Evolutionary conservation across 805 yeast genomes (phyloP), one percentile per base, ranked within the genome.

Genomic region (Saccharomycopsis synnaedendra): DNA sequence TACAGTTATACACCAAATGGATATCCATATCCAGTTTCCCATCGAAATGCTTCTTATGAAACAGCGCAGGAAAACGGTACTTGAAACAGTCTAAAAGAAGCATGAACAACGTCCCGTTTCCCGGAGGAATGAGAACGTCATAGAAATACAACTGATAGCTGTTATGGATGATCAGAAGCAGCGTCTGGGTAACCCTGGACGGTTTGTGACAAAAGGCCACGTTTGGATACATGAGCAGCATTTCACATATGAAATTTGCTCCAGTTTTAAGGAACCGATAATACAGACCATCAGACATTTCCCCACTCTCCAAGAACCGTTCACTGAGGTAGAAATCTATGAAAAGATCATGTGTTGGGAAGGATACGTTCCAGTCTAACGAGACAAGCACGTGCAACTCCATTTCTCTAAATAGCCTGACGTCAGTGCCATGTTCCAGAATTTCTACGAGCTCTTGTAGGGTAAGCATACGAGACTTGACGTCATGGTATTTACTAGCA

Each of bases 321-420:
- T 49, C 46, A 27, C 46, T 49, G 4, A 51, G 35, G 32, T 38
- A 51, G 39, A 46, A 51, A 9, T 51, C 54, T n/a, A 51, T 42
- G 36, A 51, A 51, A 9, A 44, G 32, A 31, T 46, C 50, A 8
- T 46, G 48, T 32, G 46, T 49, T 5, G 54, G 52, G 30, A 36
- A 31, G 9, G 35, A 29, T 7, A 67, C 45, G 1, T 62, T 58
- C 71, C 75, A 70, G 11, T 64, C 62, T 39, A 70, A 53, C 0
- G 72, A 67, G 41, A 61, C 56, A 51, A 70, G 55, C 32, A 70
- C 65, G 54, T 69, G 73, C 42, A 67, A 54, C 55, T 70, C 75
- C 75, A 70, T 70, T 54, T 70, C 72, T 9, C 5, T 7, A 34
- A 41, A 39, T 35, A 43, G 29, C 36, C 37, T n/a, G 37, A 9